phyloP scores from a whole-genome alignment of 176 grass and related monocot species.

The Cenchrus americanus region DNA sequence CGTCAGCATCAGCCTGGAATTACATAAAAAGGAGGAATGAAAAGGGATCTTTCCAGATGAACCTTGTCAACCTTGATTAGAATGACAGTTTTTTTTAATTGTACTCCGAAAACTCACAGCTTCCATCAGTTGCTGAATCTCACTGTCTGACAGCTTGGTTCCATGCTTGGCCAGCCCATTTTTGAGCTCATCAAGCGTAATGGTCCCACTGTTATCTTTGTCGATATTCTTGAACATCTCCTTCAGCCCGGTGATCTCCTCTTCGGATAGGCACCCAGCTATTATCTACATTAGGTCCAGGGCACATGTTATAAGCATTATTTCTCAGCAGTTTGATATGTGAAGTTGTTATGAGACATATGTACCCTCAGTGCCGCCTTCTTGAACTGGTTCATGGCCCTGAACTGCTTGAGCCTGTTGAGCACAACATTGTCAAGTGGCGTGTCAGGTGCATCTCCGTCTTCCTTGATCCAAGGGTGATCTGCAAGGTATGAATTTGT shows the following conservation, averaged over 20 bases:
- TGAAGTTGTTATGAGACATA: not conserved
- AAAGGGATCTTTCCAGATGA: not conserved
- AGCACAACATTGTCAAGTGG: conserved; percentile 66
- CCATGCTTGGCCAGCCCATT: conserved; percentile 62
- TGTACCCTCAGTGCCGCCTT: conserved; percentile 64
- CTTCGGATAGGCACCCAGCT: conserved; percentile 72
- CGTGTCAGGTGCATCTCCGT: conserved; percentile 70
- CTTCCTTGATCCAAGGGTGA: conserved; percentile 84
- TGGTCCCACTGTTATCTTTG: conserved; percentile 69
- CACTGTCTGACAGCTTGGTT: conserved; percentile 56
- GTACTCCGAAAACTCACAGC: conserved; percentile 41
- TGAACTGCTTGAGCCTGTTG: conserved; percentile 68
- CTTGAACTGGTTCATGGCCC: conserved; percentile 75
- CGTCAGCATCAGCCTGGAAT: conserved; percentile 62
- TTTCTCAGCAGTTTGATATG: not conserved
- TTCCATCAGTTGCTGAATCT: conserved; percentile 68
- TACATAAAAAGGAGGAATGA: not conserved
- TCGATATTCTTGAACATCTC: conserved; percentile 80
- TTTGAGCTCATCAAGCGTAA: conserved; percentile 72
- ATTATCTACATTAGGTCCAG: conserved; percentile 48
- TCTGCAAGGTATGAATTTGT: conserved; percentile 51
- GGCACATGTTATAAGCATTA: not conserved
- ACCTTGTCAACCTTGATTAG: not conserved
- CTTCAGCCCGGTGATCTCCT: conserved; percentile 70
- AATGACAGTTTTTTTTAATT: not conserved